Percentiles rank a stretch among this genome's conserved stretches.
Evolutionary conservation across 768 basidiomycete genomes (phyloP).

Genomic region (Pleurotus sapidus): DNA sequence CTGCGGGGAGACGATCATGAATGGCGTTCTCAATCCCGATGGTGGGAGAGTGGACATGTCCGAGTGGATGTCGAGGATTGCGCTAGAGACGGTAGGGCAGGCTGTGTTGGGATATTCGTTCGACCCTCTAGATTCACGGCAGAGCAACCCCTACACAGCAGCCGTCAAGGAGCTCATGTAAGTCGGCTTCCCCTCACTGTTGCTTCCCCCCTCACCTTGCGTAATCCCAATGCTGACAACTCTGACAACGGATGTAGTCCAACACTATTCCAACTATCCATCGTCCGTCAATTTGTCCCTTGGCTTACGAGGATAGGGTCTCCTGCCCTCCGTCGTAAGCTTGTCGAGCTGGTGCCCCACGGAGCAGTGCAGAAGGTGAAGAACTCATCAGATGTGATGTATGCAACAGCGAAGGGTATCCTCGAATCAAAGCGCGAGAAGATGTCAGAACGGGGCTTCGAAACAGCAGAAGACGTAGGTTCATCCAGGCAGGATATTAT

Average conservation of each 20-base stretch:
- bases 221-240: neutral
- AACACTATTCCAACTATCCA: slow-evolving; percentile 39
- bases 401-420: slow-evolving; percentile 37
- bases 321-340: slow-evolving; percentile 36
- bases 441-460: slow-evolving; percentile 11
- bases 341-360: slow-evolving; percentile 40
- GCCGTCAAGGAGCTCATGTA: slow-evolving; percentile 46
- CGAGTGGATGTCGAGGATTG: slow-evolving; percentile 42
- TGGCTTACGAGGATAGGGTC: slow-evolving; percentile 39
- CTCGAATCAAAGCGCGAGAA: slow-evolving; percentile 33
- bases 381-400: slow-evolving; percentile 46
- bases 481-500: slow-evolving; percentile 45
- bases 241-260: slow-evolving; percentile 31
- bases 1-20: slow-evolving; percentile 4
- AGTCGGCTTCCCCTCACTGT: slow-evolving; percentile 9
- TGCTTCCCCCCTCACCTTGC: neutral
- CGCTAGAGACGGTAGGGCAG: slow-evolving; percentile 41
- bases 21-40: neutral
- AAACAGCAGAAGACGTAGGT: slow-evolving; percentile 14
- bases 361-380: slow-evolving; percentile 37
- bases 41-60: slow-evolving; percentile 38
- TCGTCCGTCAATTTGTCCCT: slow-evolving; percentile 45
- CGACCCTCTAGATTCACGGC: slow-evolving; percentile 39
- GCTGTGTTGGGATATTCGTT: slow-evolving; percentile 45
- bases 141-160: slow-evolving; percentile 40